Evolutionary conservation across 192 early-diverging fungal genomes (phyloP).

Genomic region (Bifiguratus adelaidae): DNA sequence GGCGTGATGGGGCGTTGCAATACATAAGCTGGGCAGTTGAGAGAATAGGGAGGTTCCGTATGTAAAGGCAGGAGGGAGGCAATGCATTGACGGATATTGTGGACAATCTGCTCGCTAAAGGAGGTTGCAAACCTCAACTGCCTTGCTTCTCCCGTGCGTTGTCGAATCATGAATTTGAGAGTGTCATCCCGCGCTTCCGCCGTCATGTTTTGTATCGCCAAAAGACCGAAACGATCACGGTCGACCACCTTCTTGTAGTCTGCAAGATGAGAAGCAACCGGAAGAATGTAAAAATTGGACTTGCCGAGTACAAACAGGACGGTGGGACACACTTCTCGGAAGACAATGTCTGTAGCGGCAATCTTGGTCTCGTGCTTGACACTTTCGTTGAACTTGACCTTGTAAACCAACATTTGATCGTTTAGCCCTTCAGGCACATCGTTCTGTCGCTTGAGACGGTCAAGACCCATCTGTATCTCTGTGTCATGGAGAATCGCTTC

Average conservation of each 20-base stretch:
- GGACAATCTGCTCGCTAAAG: slow-evolving; percentile 10
- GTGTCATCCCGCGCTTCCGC: slow-evolving; percentile 13
- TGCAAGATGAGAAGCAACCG: background rate
- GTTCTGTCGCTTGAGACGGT: slow-evolving; percentile 11
- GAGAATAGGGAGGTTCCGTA: slow-evolving; percentile 2
- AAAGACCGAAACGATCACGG: slow-evolving; percentile 14
- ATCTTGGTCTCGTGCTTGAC: slow-evolving; percentile 3
- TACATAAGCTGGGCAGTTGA: background rate
- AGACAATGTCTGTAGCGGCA: background rate
- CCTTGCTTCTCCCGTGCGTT: background rate
- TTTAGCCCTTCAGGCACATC: slow-evolving; percentile 4
- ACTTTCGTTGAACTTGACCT: too few relatives aligned
- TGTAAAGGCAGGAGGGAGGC: slow-evolving; percentile 6
- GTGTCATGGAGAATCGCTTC: too few relatives aligned
- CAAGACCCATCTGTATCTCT: too few relatives aligned
- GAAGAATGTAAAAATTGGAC: slow-evolving; percentile 16
- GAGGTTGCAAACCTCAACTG: slow-evolving; percentile 8
- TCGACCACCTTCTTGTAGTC: slow-evolving; percentile 9
- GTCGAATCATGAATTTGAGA: slow-evolving; percentile 6
- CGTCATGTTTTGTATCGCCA: slow-evolving; percentile 8
- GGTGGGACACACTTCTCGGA: slow-evolving; percentile 10
- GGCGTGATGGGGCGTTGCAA: background rate
- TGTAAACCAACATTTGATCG: slow-evolving; percentile 11
- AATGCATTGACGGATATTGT: slow-evolving; percentile 12
- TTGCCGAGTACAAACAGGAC: slow-evolving; percentile 15